phyloP scores from a whole-genome alignment of 768 basidiomycete species.

The Strobilomyces dryophilus region DNA sequence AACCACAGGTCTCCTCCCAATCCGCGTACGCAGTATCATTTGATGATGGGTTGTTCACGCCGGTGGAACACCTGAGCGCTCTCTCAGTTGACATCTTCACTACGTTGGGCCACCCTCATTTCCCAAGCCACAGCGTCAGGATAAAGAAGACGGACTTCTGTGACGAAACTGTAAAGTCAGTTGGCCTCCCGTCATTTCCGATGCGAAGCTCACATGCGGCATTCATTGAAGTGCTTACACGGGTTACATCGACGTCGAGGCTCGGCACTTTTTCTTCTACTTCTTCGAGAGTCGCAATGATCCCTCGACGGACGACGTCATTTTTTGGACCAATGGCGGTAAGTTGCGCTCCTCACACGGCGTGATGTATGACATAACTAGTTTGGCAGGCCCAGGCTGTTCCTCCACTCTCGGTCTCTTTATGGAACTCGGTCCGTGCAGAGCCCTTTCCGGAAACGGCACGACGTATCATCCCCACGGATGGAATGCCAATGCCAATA shows the following conservation, averaged over 20 bases:
- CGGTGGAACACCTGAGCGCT: conserved; percentile 28
- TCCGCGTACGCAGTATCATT: conserved; percentile 11
- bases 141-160: conserved; percentile 39
- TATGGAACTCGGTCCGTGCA: conserved; percentile 76
- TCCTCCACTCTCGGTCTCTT: conserved; percentile 62
- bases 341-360: conserved; percentile 25
- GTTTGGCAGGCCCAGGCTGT: conserved; percentile 41
- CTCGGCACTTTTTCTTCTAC: conserved; percentile 67
- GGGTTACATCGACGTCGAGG: conserved; percentile 64
- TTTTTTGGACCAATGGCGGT: conserved; percentile 59
- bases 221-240: conserved; percentile 48
- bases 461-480: conserved; percentile 54
- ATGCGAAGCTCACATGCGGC: not conserved
- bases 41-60: conserved; percentile 32
- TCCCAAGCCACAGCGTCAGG: conserved; percentile 40
- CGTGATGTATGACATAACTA: not conserved
- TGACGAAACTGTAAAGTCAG: conserved; percentile 38
- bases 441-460: conserved; percentile 47
- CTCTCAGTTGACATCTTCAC: conserved; percentile 34
- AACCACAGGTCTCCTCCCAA: not conserved
- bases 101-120: conserved; percentile 39
- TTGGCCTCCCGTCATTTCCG: not conserved
- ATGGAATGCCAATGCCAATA: conserved; percentile 62
- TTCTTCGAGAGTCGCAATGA: conserved; percentile 68
- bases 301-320: conserved; percentile 54